A percentile compares a stretch with the other conserved stretches of the same genome.
Evolutionary conservation across 1,139 yeast genomes (phyloP).

Genomic region (Geotrichum phurueaensis): DNA sequence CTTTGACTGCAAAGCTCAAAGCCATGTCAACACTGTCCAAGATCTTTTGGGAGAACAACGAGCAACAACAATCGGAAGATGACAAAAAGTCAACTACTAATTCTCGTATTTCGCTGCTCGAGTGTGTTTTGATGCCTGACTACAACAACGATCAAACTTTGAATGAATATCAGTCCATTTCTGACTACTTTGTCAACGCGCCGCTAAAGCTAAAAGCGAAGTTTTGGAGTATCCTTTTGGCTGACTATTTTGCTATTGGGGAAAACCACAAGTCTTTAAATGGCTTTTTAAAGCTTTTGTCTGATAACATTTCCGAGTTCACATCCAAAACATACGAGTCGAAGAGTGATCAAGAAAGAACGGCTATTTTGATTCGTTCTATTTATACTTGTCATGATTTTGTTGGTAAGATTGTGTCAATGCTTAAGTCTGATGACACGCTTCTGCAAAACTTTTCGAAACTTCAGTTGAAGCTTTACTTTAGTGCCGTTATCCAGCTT

Average conservation of each 20-base stretch:
- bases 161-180: conserved; percentile 46
- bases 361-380: conserved; percentile 35
- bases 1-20: conserved; percentile 60
- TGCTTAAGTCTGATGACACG: conserved; percentile 23
- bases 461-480: conserved; percentile 18
- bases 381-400: conserved; percentile 47
- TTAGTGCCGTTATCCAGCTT: conserved; percentile 34
- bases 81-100: conserved; percentile 19
- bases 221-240: conserved; percentile 70
- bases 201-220: conserved; percentile 62
- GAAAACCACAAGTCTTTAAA: conserved; percentile 41
- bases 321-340: conserved; percentile 27
- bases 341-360: conserved; percentile 24
- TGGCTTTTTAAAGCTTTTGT: conserved; percentile 53
- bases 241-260: conserved; percentile 46
- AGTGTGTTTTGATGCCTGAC: conserved; percentile 43
- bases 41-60: conserved; percentile 36
- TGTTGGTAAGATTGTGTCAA: conserved; percentile 30
- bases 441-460: conserved; percentile 20
- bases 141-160: conserved; percentile 15
- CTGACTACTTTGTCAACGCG: conserved; percentile 53
- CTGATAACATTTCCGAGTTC: conserved; percentile 41
- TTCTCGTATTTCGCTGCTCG: conserved; percentile 43
- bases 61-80: conserved; percentile 1
- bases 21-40: conserved; percentile 63